Evolutionary conservation across 2,329 filamentous ascomycete species (phyloP).

Genomic region (Aspergillus viridinutans): DNA sequence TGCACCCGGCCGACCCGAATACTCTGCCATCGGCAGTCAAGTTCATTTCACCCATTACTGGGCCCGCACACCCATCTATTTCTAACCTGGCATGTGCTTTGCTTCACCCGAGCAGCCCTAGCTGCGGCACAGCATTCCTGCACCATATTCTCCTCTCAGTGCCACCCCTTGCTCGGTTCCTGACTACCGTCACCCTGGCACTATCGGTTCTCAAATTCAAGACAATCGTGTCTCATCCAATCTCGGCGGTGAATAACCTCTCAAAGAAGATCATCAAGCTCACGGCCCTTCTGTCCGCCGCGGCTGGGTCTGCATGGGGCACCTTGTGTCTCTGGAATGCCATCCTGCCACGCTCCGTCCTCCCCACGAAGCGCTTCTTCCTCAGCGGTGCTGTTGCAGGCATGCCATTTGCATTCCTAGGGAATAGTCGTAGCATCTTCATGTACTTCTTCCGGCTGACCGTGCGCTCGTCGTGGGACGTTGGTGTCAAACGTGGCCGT

Average conservation of each 20-base stretch:
- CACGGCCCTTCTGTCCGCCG: slow-evolving; percentile 72
- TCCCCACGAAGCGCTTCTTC: slow-evolving; percentile 85
- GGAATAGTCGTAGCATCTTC: slow-evolving; percentile 58
- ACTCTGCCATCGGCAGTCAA: slow-evolving; percentile 60
- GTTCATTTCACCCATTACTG: slow-evolving; percentile 70
- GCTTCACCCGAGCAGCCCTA: slow-evolving; percentile 82
- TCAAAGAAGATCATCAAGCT: slow-evolving; percentile 67
- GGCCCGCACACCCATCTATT: slow-evolving; percentile 81
- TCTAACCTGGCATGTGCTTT: slow-evolving; percentile 81
- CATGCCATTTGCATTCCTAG: slow-evolving; percentile 69
- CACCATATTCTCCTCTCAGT: slow-evolving; percentile 84
- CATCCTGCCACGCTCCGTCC: slow-evolving; percentile 66
- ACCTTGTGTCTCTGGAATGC: slow-evolving; percentile 84
- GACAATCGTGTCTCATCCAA: slow-evolving; percentile 63
- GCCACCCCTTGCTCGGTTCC: slow-evolving; percentile 68
- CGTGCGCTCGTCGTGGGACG: slow-evolving; percentile 83
- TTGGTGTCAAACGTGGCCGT: slow-evolving; percentile 84
- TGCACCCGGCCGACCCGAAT: slow-evolving; percentile 67
- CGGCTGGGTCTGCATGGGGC: slow-evolving; percentile 84
- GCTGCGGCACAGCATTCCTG: slow-evolving; percentile 79
- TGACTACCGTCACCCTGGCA: slow-evolving; percentile 61
- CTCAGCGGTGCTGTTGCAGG: slow-evolving; percentile 81
- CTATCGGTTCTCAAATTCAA: slow-evolving; percentile 67
- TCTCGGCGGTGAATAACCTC: slow-evolving; percentile 63
- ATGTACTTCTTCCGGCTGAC: slow-evolving; percentile 74